Evolutionary conservation across 148 eudicot genomes (phyloP).

Genomic region (Rheum nobile): DNA sequence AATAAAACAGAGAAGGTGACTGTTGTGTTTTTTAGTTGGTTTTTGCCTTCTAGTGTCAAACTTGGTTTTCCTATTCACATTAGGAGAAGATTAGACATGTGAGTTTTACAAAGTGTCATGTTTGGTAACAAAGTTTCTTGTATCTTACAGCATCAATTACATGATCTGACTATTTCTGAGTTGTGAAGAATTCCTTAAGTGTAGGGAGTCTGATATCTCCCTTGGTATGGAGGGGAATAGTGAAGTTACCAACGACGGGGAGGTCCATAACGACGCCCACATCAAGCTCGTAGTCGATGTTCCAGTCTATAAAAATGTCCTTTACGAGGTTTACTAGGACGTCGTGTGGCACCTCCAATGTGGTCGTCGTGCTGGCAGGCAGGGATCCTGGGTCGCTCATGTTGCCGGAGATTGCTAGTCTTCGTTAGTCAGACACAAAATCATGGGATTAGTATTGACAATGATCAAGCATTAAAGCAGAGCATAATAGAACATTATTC

Average conservation of each 20-base stretch:
- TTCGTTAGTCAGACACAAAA: constrained; percentile 1
- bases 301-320: constrained; percentile 5
- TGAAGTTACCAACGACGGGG: constrained; percentile 10
- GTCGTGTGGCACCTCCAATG: constrained; percentile 4
- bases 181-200: not conserved
- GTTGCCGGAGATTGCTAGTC: constrained; percentile 2
- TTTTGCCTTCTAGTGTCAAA: not conserved
- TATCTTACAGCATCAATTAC: no score
- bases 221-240: not conserved
- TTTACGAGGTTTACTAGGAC: constrained; percentile 2
- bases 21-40: not conserved
- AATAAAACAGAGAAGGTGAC: not conserved
- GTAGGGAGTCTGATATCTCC: constrained; percentile 7
- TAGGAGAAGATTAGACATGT: not conserved
- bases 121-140: no score
- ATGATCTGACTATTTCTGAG: no score
- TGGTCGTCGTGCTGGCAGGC: not conserved
- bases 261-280: constrained; percentile 8
- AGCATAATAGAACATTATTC: not conserved
- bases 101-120: no score
- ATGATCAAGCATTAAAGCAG: no score
- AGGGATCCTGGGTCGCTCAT: constrained; percentile 3
- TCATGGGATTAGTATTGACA: not conserved
- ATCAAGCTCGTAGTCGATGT: constrained; percentile 10
- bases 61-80: not conserved